These are phyloP conservation scores for Sanghuangporus sanghuang DNA, from an alignment of 1,284 basidiomycete genomes.

Conservation along the genomic window DNA sequence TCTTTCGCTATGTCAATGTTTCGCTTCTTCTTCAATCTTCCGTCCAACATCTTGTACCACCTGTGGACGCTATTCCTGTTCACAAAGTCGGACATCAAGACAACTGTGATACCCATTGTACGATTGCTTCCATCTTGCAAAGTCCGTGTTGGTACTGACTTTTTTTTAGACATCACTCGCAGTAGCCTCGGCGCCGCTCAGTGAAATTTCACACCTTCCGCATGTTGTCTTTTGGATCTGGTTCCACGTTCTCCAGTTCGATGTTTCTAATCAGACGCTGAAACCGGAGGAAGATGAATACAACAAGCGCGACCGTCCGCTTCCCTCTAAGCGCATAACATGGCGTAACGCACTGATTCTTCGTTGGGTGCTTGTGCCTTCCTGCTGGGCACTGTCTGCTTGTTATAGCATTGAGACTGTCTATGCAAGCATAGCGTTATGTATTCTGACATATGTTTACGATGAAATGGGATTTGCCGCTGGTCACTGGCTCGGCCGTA, in stretches of 20 bases:
- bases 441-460: constrained; percentile 23
- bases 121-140: background rate
- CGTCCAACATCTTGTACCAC: constrained; percentile 19
- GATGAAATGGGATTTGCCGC: constrained; percentile 24
- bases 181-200: constrained; percentile 28
- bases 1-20: constrained; percentile 1
- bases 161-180: constrained; percentile 32
- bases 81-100: constrained; percentile 19
- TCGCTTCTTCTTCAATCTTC: background rate
- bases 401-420: constrained; percentile 23
- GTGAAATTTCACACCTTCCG: constrained; percentile 20
- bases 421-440: constrained; percentile 22
- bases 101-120: constrained; percentile 18
- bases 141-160: background rate
- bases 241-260: constrained; percentile 37
- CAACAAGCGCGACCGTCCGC: constrained; percentile 42
- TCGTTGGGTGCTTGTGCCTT: constrained; percentile 30
- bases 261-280: constrained; percentile 40
- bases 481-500: constrained; percentile 32
- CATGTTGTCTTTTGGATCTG: constrained; percentile 37
- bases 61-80: constrained; percentile 19
- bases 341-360: constrained; percentile 28
- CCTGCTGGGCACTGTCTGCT: constrained; percentile 26
- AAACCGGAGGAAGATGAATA: constrained; percentile 34
- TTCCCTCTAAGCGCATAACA: constrained; percentile 37